Base-by-base conservation (phyloP, 139 green algal species). In the Tetratostichococcus sp. region DNA sequence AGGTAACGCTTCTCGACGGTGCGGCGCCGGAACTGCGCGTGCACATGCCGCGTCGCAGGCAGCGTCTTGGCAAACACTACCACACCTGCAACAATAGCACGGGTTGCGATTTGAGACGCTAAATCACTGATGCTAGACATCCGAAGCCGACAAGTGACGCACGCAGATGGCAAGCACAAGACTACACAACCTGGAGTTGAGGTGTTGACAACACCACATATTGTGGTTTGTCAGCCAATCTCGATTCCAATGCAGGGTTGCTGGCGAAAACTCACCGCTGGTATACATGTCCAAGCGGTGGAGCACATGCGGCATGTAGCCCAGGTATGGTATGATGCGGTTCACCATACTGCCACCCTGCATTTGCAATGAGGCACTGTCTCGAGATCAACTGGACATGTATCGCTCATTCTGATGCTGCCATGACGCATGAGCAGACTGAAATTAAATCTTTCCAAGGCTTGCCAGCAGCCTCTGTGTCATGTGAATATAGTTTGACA, bases 231-330 rank as follows among this genome's bases (percentile, higher is more conserved):
- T n/a, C n/a, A n/a, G n/a, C n/a, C n/a, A n/a, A n/a, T n/a, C n/a
- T n/a, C 39, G 11, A 50, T 50, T 50, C 39, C 39, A 50, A 50
- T 95, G 73, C n/a, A n/a, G n/a, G n/a, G n/a, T n/a, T n/a, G n/a
- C n/a, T n/a, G 11, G 39, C 39, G 8, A 50, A 50, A 50, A 50
- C 71, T 96, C 79, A 1, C 92, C 92, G 1, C 76, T 88, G 6
- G 92, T 97, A 82, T 93, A 79, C 89, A 92, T 91, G 70, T 96
- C 89, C 70, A 94, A 79, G 23, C 89, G 67, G 75, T 94, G 89
- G n/a, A 25, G 84, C 79, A 30, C 71, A 71, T 5, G 84, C 79
- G 28, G 81, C 73, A 39, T 75, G 67, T 28, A 66, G 69, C 70
- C 76, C 28, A 93, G 69, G 72, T 93, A 82, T 0, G 39, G 77